A percentile compares a stretch with the other conserved stretches of the same genome.
These are phyloP conservation scores for Rhynchosporium graminicola DNA, from an alignment of 2,329 filamentous ascomycete genomes.

Conservation along the genomic window DNA sequence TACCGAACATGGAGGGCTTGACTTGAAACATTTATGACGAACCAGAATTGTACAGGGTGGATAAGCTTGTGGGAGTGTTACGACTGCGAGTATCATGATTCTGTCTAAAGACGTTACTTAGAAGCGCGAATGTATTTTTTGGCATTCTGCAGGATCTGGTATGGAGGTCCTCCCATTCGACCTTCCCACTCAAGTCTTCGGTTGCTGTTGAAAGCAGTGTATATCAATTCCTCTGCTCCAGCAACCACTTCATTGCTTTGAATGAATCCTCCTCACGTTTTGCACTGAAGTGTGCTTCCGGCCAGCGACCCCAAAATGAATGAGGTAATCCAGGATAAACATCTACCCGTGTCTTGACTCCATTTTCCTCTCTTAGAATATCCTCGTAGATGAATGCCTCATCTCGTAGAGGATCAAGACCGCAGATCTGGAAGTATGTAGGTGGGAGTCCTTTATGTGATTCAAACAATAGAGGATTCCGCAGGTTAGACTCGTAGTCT, in stretches of 20 bases:
- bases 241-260: constrained; percentile 28
- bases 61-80: no score
- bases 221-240: constrained; percentile 24
- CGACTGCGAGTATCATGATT: no score
- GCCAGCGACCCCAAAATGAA: constrained; percentile 38
- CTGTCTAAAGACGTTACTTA: no score
- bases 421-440: constrained; percentile 44
- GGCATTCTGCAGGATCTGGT: no score
- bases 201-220: no score
- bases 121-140: no score
- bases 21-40: neutral
- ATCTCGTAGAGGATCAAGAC: constrained; percentile 38
- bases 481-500: constrained; percentile 38
- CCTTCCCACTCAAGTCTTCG: neutral
- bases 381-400: constrained; percentile 53
- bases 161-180: no score
- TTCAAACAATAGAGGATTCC: constrained; percentile 41
- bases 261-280: constrained; percentile 34
- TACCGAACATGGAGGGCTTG: neutral
- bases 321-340: constrained; percentile 42
- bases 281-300: constrained; percentile 32
- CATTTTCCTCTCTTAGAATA: constrained; percentile 46
- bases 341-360: constrained; percentile 37
- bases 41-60: no score
- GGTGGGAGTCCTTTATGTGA: constrained; percentile 44